Evolutionary conservation across 306 rosid species (phyloP).

Genomic region (Sicyos edulis): DNA sequence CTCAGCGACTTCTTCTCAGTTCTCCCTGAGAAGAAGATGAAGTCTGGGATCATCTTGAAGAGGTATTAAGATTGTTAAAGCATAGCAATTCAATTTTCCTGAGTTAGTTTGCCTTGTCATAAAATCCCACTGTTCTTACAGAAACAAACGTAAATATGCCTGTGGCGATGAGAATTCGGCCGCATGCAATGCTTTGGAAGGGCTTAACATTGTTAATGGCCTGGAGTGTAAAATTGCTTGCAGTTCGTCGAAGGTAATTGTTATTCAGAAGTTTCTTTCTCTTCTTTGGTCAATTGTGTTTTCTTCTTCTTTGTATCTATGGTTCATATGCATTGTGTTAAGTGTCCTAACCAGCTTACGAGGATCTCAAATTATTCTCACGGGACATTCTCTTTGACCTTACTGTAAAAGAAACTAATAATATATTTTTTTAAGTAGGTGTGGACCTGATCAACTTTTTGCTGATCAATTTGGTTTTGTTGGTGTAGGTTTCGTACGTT

Average conservation of each 20-base stretch:
- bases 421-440: too few relatives aligned
- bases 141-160: constrained; percentile 63
- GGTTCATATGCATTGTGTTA: background rate
- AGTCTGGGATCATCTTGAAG: constrained; percentile 75
- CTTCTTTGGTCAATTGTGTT: too few relatives aligned
- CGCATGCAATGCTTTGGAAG: constrained; percentile 66
- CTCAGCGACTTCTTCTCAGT: constrained; percentile 64
- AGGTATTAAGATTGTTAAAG: constrained; percentile 45
- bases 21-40: constrained; percentile 69
- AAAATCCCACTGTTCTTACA: constrained; percentile 35
- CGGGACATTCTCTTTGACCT: too few relatives aligned
- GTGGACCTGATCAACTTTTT: background rate
- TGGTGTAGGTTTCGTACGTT: constrained; percentile 75
- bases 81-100: constrained; percentile 18
- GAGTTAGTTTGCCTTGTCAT: constrained; percentile 27
- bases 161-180: constrained; percentile 57
- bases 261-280: too few relatives aligned
- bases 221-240: constrained; percentile 98
- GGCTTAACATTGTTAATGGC: constrained; percentile 66
- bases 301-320: background rate
- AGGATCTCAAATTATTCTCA: too few relatives aligned
- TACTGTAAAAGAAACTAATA: too few relatives aligned
- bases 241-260: constrained; percentile 39
- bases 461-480: background rate
- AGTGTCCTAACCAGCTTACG: too few relatives aligned